Evolutionary conservation across 2,329 filamentous ascomycete species (phyloP).

Genomic region (Aureobasidium sp.): DNA sequence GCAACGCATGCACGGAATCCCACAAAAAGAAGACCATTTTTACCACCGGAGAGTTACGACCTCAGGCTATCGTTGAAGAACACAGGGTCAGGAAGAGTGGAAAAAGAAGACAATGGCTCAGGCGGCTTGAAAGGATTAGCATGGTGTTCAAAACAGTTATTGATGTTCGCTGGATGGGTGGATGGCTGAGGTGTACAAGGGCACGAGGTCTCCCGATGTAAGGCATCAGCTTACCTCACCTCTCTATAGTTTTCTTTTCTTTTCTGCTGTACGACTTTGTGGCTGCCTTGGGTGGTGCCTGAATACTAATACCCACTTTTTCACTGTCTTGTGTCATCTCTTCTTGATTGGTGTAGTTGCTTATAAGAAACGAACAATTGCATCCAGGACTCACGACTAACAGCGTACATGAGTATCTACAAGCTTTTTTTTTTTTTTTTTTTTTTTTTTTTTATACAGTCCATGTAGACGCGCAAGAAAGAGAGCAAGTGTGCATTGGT

Average conservation of each 20-base stretch:
- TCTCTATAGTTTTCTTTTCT: neutral
- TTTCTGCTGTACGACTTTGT: conserved; percentile 1
- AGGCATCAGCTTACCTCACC: conserved; percentile 4
- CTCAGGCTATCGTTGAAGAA: neutral
- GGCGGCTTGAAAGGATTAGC: neutral
- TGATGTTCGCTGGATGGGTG: neutral
- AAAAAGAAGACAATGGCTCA: neutral
- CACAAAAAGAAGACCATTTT: neutral
- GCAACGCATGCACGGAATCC: neutral
- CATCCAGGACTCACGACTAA: neutral
- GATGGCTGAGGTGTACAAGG: neutral
- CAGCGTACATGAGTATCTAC: too few species aligned
- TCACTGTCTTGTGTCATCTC: too few species aligned
- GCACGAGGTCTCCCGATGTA: neutral
- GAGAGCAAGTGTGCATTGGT: too few species aligned
- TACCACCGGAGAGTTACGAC: neutral
- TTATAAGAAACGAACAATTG: neutral
- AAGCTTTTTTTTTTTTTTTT: too few species aligned
- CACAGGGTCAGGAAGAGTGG: too few species aligned
- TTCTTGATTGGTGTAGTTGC: neutral
- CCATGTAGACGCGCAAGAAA: too few species aligned
- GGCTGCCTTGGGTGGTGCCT: neutral
- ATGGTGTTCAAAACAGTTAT: neutral
- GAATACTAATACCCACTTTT: neutral
- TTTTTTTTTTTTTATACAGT: too few species aligned